Evolutionary conservation across 192 early-diverging fungal species (phyloP).

Genomic region (Coemansia sp.): DNA sequence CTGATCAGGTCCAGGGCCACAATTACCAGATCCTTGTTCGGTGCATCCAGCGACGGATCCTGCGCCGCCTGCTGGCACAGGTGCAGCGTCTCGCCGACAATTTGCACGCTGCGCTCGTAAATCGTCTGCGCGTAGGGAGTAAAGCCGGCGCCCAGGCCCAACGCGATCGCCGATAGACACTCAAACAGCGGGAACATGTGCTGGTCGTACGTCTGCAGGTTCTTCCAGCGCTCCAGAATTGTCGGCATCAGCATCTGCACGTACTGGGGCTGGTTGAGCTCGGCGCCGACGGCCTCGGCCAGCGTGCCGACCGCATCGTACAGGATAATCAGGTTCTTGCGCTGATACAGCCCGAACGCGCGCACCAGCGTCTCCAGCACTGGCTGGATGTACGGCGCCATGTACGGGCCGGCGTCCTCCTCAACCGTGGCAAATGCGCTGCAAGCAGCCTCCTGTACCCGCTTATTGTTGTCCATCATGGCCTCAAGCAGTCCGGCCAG

Average conservation of each 20-base stretch:
- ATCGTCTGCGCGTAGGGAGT: conserved; percentile 77
- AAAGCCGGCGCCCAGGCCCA: conserved; percentile 84
- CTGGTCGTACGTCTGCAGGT: conserved; percentile 74
- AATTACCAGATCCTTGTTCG: conserved; percentile 96
- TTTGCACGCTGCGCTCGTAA: conserved; percentile 83
- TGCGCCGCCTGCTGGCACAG: conserved; percentile 56
- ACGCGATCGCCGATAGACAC: conserved; percentile 84
- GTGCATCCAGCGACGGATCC: conserved; percentile 53
- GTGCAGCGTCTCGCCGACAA: conserved; percentile 79
- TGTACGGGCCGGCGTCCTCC: conserved; percentile 77
- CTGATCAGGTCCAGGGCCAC: conserved; percentile 93
- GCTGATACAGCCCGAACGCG: conserved; percentile 90
- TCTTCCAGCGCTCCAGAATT: conserved; percentile 81
- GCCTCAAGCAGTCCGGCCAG: conserved; percentile 70
- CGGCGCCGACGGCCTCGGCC: conserved; percentile 82
- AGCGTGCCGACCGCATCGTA: conserved; percentile 98
- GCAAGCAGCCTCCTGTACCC: conserved; percentile 97
- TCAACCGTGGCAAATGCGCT: conserved; percentile 94
- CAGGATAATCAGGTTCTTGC: conserved; percentile 91
- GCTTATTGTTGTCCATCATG: conserved; percentile 94
- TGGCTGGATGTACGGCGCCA: conserved; percentile 84
- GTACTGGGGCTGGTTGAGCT: conserved; percentile 75
- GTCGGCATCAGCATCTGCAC: conserved; percentile 85
- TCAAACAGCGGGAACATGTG: conserved; percentile 94
- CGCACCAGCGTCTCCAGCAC: conserved; percentile 77